A percentile compares a stretch with the other conserved stretches of the same genome.
phyloP scores from a whole-genome alignment of 1,284 basidiomycete species.

The Malassezia arunalokei region DNA sequence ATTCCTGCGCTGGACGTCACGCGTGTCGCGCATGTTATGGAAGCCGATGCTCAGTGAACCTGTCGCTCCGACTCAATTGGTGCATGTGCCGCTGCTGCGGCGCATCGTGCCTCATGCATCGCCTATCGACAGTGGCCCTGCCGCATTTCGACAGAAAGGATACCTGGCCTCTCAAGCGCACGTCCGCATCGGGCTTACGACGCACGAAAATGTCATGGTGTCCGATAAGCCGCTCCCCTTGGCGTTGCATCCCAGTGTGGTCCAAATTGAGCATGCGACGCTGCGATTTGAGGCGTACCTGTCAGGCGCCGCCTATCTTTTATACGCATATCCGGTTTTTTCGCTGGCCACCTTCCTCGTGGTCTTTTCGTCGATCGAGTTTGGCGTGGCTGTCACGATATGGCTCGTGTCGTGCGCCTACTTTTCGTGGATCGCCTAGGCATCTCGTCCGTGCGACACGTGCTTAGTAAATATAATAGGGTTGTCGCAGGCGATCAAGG shows the following conservation, averaged over 20 bases:
- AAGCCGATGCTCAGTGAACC: conserved; percentile 6
- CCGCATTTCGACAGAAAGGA: background rate
- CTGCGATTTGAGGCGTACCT: conserved; percentile 41
- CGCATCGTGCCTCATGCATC: conserved; percentile 24
- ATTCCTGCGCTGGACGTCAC: conserved; percentile 8
- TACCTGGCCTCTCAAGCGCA: conserved; percentile 3
- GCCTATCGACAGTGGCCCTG: background rate
- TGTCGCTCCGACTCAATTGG: conserved; percentile 19
- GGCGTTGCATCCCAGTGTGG: background rate
- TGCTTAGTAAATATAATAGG: background rate
- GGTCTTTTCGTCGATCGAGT: conserved; percentile 36
- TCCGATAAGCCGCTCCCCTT: background rate
- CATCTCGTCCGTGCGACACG: background rate
- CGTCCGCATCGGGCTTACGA: background rate
- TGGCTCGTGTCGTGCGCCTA: conserved; percentile 34
- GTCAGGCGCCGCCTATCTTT: conserved; percentile 34
- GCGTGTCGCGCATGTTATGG: background rate
- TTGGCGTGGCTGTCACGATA: conserved; percentile 31
- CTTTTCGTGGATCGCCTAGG: conserved; percentile 1
- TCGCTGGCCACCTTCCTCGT: conserved; percentile 34
- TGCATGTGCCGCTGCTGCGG: conserved; percentile 27
- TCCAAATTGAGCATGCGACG: conserved; percentile 22
- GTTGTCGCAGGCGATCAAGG: background rate
- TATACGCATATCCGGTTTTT: conserved; percentile 37
- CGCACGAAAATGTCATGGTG: background rate